These are phyloP conservation scores for Crucihimalaya himalaica DNA, from an alignment of 345 rosid species.

Conservation along the genomic window DNA sequence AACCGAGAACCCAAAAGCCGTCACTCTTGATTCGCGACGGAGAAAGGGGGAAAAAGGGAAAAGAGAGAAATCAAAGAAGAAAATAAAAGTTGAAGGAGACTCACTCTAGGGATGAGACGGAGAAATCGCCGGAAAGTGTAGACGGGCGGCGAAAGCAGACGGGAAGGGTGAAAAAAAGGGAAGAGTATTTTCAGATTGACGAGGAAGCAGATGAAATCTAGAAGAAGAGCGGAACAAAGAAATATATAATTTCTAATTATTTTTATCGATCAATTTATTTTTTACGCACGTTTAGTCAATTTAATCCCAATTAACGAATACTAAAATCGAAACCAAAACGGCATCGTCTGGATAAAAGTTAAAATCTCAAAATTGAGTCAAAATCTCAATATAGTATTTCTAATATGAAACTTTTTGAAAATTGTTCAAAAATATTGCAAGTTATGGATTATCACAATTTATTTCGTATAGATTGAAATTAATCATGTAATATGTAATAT, in stretches of 20 bases:
- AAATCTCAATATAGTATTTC: no score
- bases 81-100: neutral
- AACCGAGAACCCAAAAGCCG: neutral
- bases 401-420: no score
- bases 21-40: neutral
- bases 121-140: constrained; percentile 27
- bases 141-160: constrained; percentile 25
- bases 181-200: neutral
- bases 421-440: no score
- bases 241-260: neutral
- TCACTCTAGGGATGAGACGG: constrained; percentile 22
- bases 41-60: neutral
- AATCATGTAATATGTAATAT: no score
- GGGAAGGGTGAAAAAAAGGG: neutral
- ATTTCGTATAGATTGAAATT: no score
- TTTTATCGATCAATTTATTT: neutral
- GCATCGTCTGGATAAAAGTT: no score
- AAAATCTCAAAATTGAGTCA: no score
- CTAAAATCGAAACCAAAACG: no score
- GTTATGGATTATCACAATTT: neutral
- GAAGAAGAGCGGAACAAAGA: neutral
- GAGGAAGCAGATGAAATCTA: neutral
- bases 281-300: no score
- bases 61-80: neutral
- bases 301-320: no score